A percentile compares a stretch with the other conserved stretches of the same genome.
phyloP scores from a whole-genome alignment of 805 yeast genomes.

The Cyberlindnera samutprakarnensis region DNA sequence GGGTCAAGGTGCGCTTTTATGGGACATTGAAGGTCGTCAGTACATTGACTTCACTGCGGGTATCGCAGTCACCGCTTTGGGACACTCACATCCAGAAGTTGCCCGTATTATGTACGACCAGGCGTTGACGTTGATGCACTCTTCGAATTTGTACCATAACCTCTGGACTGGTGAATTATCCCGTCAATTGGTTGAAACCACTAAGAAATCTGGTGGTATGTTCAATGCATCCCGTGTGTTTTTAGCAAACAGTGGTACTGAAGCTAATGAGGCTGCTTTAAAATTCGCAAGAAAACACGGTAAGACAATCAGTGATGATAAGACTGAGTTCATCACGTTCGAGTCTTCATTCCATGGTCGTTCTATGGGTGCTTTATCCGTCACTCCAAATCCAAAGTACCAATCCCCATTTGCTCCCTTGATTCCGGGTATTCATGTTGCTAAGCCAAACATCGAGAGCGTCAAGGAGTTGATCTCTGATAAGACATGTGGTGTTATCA shows the following conservation, averaged over 20 bases:
- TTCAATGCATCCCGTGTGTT: conserved; percentile 67
- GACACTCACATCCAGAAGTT: conserved; percentile 75
- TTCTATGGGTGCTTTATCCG: conserved; percentile 86
- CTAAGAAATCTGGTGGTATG: conserved; percentile 74
- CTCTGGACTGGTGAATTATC: conserved; percentile 78
- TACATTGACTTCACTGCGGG: conserved; percentile 93
- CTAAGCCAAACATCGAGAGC: conserved; percentile 52
- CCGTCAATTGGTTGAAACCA: conserved; percentile 59
- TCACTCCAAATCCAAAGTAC: conserved; percentile 89
- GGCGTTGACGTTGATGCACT: conserved; percentile 64
- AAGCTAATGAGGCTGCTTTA: conserved; percentile 74
- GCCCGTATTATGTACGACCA: conserved; percentile 69
- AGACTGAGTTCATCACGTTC: conserved; percentile 79
- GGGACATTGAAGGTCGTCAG: conserved; percentile 70
- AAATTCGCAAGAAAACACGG: conserved; percentile 82
- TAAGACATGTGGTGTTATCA: conserved; percentile 74
- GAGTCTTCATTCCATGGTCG: conserved; percentile 92
- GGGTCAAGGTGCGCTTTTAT: conserved; percentile 75
- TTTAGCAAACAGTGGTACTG: conserved; percentile 68
- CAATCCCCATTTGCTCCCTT: conserved; percentile 87
- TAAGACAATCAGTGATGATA: conserved; percentile 41
- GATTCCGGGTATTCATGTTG: conserved; percentile 80
- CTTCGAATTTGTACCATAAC: conserved; percentile 82
- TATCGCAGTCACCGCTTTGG: conserved; percentile 93
- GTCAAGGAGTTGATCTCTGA: conserved; percentile 39